Conservation (phyloP, 257 asterid species). For the Scutellaria minor region DNA sequence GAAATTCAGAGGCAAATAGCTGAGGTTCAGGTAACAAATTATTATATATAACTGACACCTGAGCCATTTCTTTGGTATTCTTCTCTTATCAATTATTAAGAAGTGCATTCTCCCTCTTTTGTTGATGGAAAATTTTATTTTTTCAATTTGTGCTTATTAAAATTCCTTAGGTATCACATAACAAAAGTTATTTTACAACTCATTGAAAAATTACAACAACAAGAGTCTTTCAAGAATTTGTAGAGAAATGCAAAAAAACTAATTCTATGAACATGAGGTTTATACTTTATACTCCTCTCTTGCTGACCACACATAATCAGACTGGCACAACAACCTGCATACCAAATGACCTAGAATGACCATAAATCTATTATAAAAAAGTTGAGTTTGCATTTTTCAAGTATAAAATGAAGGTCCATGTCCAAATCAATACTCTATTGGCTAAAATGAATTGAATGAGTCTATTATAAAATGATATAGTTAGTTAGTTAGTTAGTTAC, state of each 20-base stretch:
- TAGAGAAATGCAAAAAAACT: constrained; percentile 1
- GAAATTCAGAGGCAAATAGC: neutral
- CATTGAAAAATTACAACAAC: neutral
- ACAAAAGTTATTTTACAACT: neutral
- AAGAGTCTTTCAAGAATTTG: neutral
- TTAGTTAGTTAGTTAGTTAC: neutral
- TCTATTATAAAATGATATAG: neutral
- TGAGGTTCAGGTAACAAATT: constrained; percentile 7
- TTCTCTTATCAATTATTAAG: neutral
- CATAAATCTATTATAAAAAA: neutral
- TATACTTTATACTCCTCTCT: neutral
- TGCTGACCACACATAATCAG: constrained; percentile 11
- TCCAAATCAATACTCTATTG: neutral
- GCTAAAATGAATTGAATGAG: neutral
- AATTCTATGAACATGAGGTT: neutral
- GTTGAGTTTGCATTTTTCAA: neutral
- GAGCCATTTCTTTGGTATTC: constrained; percentile 17
- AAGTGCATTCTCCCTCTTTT: neutral
- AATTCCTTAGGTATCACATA: constrained; percentile 7
- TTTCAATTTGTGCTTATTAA: neutral
- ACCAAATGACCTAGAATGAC: constrained; percentile 8
- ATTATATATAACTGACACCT: neutral
- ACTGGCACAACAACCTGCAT: neutral
- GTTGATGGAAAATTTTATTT: neutral
- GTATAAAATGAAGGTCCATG: neutral